phyloP scores from a whole-genome alignment of 768 basidiomycete species.

The Tricholoma bakamatsutake region DNA sequence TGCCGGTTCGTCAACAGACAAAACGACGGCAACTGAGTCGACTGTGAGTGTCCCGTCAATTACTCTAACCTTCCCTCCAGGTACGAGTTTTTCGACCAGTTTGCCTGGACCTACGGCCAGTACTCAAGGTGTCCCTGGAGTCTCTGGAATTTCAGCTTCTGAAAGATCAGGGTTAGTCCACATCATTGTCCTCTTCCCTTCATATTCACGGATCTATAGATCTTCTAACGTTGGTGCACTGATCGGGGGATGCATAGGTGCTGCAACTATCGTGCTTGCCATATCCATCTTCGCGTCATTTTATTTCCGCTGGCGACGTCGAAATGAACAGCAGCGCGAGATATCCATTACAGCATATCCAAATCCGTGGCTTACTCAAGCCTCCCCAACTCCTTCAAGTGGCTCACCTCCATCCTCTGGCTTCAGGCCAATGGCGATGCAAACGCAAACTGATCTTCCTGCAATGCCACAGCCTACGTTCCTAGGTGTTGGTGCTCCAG shows the following conservation, averaged over 20 bases:
- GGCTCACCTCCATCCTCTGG: not conserved
- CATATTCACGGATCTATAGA: not conserved
- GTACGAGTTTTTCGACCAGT: not conserved
- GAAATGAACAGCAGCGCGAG: conserved; percentile 7
- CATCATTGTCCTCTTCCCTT: not conserved
- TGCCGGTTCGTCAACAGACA: not conserved
- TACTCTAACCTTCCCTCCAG: not conserved
- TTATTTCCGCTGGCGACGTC: conserved; percentile 13
- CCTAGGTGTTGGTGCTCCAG: not conserved
- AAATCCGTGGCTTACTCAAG: conserved; percentile 5
- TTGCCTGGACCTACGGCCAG: not conserved
- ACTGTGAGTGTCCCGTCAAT: conserved; percentile 3
- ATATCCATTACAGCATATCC: conserved; percentile 5
- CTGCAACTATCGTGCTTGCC: conserved; percentile 11
- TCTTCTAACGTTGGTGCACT: conserved; percentile 9
- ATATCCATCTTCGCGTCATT: conserved; percentile 9
- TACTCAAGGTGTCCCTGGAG: conserved; percentile 3
- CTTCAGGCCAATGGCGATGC: not conserved
- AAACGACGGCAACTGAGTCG: conserved; percentile 1
- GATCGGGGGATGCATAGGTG: conserved; percentile 15
- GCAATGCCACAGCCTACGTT: not conserved
- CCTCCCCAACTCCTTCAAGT: not conserved
- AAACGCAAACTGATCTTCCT: not conserved
- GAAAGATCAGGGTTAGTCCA: conserved; percentile 5
- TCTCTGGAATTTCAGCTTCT: conserved; percentile 7